phyloP scores from a whole-genome alignment of 306 rosid genomes.

The Cyamopsis tetragonoloba region DNA sequence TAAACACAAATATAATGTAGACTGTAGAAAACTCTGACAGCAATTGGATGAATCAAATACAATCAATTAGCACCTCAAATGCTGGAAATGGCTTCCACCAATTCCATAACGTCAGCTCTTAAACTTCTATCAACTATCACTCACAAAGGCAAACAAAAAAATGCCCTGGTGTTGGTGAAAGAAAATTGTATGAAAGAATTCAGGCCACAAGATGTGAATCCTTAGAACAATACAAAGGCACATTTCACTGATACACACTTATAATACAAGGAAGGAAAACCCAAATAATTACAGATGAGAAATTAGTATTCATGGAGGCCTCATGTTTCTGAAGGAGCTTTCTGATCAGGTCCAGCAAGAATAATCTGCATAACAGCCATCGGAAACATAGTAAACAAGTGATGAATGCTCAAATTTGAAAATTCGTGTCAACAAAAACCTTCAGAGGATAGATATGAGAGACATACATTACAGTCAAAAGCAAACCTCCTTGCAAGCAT shows the following conservation, averaged over 20 bases:
- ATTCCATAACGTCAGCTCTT: constrained; percentile 15
- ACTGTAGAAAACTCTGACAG: background rate
- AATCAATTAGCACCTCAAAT: constrained; percentile 28
- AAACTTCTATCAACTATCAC: constrained; percentile 16
- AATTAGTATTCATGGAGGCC: constrained; percentile 15
- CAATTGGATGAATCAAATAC: constrained; percentile 32
- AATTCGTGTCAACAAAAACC: background rate
- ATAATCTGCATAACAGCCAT: constrained; percentile 51
- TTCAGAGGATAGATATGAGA: constrained; percentile 1
- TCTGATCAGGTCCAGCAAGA: constrained; percentile 82
- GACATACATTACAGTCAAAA: constrained; percentile 80
- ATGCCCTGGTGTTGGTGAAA: constrained; percentile 41
- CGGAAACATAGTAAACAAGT: constrained; percentile 15
- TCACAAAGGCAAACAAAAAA: constrained; percentile 43
- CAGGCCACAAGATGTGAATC: constrained; percentile 20
- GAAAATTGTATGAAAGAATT: constrained; percentile 12
- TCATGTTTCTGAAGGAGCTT: constrained; percentile 49
- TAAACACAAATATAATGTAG: background rate
- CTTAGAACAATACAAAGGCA: constrained; percentile 31
- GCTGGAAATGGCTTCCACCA: constrained; percentile 7
- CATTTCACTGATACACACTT: constrained; percentile 42
- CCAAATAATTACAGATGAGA: constrained; percentile 51
- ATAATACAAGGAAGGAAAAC: constrained; percentile 33
- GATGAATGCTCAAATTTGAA: background rate
- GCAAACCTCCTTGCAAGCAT: constrained; percentile 97